A percentile compares a stretch with the other conserved stretches of the same genome.
Evolutionary conservation across 164 flowering plant species (phyloP).

Genomic region (Malania oleifera): DNA sequence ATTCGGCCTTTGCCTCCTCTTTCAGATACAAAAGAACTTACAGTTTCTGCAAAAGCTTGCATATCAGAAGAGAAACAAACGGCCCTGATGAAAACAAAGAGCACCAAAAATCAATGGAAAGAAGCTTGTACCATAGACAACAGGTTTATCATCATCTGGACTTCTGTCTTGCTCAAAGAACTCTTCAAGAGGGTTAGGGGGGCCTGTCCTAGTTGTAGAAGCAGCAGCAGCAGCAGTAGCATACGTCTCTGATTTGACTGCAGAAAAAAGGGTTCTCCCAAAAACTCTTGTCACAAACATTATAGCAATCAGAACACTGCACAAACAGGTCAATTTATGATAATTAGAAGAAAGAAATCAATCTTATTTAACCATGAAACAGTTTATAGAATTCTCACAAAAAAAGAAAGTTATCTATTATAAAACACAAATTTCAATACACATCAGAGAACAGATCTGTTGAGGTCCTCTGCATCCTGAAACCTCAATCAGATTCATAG

Average conservation of each 20-base stretch:
- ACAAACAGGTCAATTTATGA: too few relatives aligned
- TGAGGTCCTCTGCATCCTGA: too few relatives aligned
- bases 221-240: conserved; percentile 46
- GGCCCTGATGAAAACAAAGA: background rate
- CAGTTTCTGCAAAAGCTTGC: too few relatives aligned
- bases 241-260: conserved; percentile 51
- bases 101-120: background rate
- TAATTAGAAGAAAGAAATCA: too few relatives aligned
- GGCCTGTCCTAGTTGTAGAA: conserved; percentile 18
- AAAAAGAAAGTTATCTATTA: too few relatives aligned
- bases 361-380: too few relatives aligned
- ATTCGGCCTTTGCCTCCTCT: too few relatives aligned
- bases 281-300: conserved; percentile 53
- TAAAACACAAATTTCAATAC: too few relatives aligned
- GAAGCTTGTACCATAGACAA: conserved; percentile 58
- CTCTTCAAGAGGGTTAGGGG: conserved; percentile 68
- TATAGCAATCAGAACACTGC: background rate
- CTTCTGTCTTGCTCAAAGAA: conserved; percentile 76
- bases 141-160: conserved; percentile 63
- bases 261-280: conserved; percentile 51
- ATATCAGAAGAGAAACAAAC: background rate
- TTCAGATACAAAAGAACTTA: too few relatives aligned
- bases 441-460: too few relatives aligned
- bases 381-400: too few relatives aligned
- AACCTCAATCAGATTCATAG: too few relatives aligned